phyloP scores from a whole-genome alignment of 495 filamentous ascomycete species.

The Neurospora hispaniola region DNA sequence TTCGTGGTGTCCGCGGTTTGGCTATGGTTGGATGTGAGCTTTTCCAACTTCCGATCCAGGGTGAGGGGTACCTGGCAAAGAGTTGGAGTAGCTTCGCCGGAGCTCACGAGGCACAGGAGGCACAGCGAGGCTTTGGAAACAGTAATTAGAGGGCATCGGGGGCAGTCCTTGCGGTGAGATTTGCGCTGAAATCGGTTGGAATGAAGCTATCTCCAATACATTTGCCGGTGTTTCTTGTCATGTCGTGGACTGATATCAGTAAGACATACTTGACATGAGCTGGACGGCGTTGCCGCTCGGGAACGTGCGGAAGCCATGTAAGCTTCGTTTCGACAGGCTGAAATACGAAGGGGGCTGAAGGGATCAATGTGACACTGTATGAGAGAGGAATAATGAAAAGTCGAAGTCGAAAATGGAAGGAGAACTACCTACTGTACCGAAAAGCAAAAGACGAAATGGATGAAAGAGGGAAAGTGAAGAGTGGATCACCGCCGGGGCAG shows the following conservation, averaged over 20 bases:
- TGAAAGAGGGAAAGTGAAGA: not conserved
- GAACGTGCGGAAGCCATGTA: not conserved
- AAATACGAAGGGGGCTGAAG: not conserved
- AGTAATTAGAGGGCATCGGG: not conserved
- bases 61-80: not conserved
- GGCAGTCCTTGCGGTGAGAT: not conserved
- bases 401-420: not conserved
- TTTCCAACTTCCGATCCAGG: not conserved
- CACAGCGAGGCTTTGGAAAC: too few species aligned
- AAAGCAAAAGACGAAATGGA: not conserved
- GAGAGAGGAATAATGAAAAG: not conserved
- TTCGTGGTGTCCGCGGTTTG: not conserved
- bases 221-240: not conserved
- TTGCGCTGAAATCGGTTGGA: not conserved
- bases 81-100: not conserved
- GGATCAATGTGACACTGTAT: too few species aligned
- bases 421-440: not conserved
- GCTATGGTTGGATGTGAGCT: not conserved
- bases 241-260: not conserved
- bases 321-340: not conserved
- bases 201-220: not conserved
- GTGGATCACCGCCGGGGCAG: not conserved
- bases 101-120: not conserved
- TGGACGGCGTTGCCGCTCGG: not conserved
- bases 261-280: not conserved